Evolutionary conservation across 1,139 yeast species (phyloP).

Genomic region (Candida mesenterica): DNA sequence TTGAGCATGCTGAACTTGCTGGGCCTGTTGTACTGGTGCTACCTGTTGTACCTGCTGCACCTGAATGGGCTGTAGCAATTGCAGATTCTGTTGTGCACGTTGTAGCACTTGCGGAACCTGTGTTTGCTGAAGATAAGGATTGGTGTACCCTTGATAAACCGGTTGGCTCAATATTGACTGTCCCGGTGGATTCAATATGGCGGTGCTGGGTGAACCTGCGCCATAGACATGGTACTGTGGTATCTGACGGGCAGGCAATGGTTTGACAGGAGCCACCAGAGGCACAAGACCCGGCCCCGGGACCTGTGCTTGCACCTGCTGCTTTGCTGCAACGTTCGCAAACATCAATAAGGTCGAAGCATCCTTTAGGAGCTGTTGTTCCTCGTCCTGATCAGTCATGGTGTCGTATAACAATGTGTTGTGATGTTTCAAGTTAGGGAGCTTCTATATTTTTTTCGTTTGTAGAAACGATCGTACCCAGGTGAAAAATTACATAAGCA

Average conservation of each 20-base stretch:
- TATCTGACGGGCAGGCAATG: not conserved
- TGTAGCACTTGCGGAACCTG: too few relatives aligned
- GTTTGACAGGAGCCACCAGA: conserved; percentile 2
- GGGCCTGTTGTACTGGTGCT: too few relatives aligned
- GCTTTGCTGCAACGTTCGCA: conserved; percentile 55
- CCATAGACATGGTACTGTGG: not conserved
- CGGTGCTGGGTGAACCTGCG: not conserved
- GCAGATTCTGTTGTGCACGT: not conserved
- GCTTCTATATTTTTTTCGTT: conserved; percentile 2
- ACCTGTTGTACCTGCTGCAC: too few relatives aligned
- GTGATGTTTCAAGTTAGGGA: not conserved
- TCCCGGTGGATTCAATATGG: not conserved
- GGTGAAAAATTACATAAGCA: not conserved
- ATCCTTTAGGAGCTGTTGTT: conserved; percentile 51
- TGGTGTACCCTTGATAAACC: not conserved
- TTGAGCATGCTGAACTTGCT: too few relatives aligned
- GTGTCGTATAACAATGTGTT: not conserved
- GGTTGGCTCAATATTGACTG: conserved; percentile 1
- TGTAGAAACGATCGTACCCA: conserved; percentile 3
- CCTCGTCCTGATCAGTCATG: conserved; percentile 21
- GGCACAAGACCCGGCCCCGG: conserved; percentile 5
- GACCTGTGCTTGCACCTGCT: conserved; percentile 23
- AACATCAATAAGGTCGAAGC: conserved; percentile 68
- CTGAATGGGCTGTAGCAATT: too few relatives aligned
- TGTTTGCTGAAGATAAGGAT: too few relatives aligned